Percentiles rank a stretch among this genome's conserved stretches.
Evolutionary conservation across 257 asterid genomes (phyloP).

Genomic region (Lantana camara): DNA sequence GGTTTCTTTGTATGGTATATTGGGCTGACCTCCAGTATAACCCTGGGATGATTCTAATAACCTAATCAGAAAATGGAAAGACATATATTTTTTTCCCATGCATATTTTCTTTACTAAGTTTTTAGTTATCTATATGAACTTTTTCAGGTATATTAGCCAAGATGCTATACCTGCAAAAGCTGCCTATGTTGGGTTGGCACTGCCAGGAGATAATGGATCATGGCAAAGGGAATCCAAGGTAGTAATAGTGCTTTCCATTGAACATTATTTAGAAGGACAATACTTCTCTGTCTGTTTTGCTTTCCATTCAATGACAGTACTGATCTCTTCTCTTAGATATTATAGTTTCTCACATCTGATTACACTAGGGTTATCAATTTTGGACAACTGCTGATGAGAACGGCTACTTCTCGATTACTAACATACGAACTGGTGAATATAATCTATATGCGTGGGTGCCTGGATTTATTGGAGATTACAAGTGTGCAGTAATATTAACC

Average conservation of each 20-base stretch:
- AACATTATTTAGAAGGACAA: neutral
- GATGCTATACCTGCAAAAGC: conserved; percentile 46
- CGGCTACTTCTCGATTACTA: conserved; percentile 50
- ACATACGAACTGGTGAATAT: conserved; percentile 61
- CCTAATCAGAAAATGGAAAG: neutral
- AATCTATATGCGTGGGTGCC: conserved; percentile 70
- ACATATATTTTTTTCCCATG: neutral
- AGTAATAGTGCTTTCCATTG: neutral
- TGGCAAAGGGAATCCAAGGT: conserved; percentile 85
- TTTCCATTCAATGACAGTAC: neutral
- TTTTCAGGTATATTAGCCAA: conserved; percentile 38
- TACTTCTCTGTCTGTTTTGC: neutral
- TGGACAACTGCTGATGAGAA: conserved; percentile 57
- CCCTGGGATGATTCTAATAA: neutral
- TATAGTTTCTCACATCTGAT: conserved; percentile 1
- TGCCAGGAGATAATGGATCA: conserved; percentile 66
- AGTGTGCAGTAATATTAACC: conserved; percentile 37
- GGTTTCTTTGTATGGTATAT: conserved; percentile 1
- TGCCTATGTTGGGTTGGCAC: conserved; percentile 69
- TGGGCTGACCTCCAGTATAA: conserved; percentile 2
- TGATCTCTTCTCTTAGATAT: neutral
- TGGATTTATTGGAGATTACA: conserved; percentile 69
- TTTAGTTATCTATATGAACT: neutral
- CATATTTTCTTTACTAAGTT: conserved; percentile 2
- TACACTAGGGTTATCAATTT: conserved; percentile 71